phyloP scores from a whole-genome alignment of 352 stramenopile genomes.

The Globisporangium ultimum region DNA sequence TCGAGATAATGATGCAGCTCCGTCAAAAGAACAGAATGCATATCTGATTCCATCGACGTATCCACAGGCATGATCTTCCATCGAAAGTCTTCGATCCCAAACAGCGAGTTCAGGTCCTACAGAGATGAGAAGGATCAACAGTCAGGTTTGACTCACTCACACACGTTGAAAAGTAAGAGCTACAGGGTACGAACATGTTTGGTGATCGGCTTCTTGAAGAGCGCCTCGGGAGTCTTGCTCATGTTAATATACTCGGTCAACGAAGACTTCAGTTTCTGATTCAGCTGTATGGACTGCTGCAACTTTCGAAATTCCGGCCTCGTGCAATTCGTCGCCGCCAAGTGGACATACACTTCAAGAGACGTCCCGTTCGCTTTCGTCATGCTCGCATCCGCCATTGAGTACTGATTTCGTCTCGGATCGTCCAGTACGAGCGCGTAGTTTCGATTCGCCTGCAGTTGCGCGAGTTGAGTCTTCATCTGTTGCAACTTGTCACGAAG shows the following conservation, averaged over 20 bases:
- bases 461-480: neutral
- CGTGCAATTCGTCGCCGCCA: neutral
- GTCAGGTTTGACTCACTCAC: neutral
- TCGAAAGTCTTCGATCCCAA: neutral
- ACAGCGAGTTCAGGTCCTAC: neutral
- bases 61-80: neutral
- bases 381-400: too few relatives aligned
- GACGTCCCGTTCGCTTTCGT: too few relatives aligned
- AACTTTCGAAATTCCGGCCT: neutral
- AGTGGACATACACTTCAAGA: neutral
- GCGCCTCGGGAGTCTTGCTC: neutral
- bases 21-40: neutral
- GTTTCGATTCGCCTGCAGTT: neutral
- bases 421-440: neutral
- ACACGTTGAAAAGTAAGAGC: neutral
- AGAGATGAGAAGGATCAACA: neutral
- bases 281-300: neutral
- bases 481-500: neutral
- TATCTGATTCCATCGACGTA: neutral
- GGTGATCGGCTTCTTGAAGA: neutral
- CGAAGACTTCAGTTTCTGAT: neutral
- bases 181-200: neutral
- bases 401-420: too few relatives aligned
- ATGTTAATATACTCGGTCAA: neutral
- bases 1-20: neutral